phyloP scores from a whole-genome alignment of 1,139 yeast species.

The Candida tropicalis region DNA sequence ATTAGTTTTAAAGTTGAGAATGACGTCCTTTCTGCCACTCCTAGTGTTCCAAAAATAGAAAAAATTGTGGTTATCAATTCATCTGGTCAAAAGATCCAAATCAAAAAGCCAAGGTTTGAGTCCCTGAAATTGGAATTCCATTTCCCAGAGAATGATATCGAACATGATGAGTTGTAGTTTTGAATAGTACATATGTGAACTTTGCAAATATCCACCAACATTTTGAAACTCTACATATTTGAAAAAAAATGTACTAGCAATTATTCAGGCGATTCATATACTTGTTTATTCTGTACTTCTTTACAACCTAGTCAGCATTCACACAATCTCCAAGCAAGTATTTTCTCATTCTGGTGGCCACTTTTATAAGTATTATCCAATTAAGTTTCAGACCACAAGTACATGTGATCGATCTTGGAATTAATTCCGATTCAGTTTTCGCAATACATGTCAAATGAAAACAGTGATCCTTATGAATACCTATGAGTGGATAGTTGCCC shows the following conservation, averaged over 20 bases:
- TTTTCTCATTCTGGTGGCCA: constrained; percentile 33
- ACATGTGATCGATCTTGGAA: constrained; percentile 47
- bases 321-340: constrained; percentile 18
- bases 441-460: constrained; percentile 52
- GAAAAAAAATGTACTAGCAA: too few species aligned
- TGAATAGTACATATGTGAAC: too few species aligned
- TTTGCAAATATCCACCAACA: too few species aligned
- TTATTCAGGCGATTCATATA: too few species aligned
- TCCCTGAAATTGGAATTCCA: not conserved
- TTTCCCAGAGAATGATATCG: constrained; percentile 4
- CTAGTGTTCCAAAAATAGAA: constrained; percentile 46
- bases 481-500: constrained; percentile 24
- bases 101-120: constrained; percentile 57
- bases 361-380: constrained; percentile 46
- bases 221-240: too few species aligned
- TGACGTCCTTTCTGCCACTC: not conserved
- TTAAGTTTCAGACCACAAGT: constrained; percentile 33
- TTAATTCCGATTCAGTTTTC: constrained; percentile 19
- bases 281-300: too few species aligned
- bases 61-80: constrained; percentile 46
- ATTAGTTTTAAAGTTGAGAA: constrained; percentile 32
- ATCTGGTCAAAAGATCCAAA: constrained; percentile 20
- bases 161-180: constrained; percentile 33
- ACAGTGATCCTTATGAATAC: constrained; percentile 36
- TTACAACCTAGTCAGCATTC: too few species aligned